Evolutionary conservation across 139 green algal species (phyloP).

Genomic region (Tetradesmus lagerheimii): DNA sequence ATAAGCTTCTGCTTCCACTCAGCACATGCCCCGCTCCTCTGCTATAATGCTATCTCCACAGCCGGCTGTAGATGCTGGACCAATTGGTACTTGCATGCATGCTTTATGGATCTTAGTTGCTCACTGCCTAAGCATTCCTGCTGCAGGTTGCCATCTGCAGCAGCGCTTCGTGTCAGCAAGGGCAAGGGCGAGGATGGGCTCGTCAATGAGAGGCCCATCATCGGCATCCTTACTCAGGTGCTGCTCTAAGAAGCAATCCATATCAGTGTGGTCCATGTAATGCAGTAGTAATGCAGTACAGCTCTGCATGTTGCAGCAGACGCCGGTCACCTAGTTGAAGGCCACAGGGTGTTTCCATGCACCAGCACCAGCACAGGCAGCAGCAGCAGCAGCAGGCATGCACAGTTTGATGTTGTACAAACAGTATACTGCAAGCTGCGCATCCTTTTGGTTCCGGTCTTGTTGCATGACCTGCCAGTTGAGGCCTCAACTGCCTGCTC

Average conservation of each 20-base stretch:
- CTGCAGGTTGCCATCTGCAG: slow-evolving; percentile 17
- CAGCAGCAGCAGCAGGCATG: neutral
- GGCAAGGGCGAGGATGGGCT: neutral
- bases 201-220: slow-evolving; percentile 43
- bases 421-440: neutral
- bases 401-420: neutral
- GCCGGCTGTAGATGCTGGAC: no score
- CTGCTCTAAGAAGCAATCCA: neutral
- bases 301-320: neutral
- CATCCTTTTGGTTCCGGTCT: neutral
- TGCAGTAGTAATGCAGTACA: neutral
- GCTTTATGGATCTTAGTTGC: neutral
- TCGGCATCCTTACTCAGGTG: slow-evolving; percentile 43
- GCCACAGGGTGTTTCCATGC: neutral
- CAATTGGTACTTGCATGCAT: neutral
- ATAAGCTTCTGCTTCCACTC: neutral
- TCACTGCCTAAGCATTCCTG: neutral
- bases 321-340: neutral
- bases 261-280: neutral
- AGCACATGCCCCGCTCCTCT: no score
- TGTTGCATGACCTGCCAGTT: neutral
- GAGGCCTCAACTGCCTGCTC: neutral
- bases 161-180: neutral
- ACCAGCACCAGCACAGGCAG: neutral
- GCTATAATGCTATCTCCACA: no score